Percentiles rank a stretch among this genome's conserved stretches.
phyloP scores from a whole-genome alignment of 2,329 filamentous ascomycete species.

The Aspergillus cejpii region DNA sequence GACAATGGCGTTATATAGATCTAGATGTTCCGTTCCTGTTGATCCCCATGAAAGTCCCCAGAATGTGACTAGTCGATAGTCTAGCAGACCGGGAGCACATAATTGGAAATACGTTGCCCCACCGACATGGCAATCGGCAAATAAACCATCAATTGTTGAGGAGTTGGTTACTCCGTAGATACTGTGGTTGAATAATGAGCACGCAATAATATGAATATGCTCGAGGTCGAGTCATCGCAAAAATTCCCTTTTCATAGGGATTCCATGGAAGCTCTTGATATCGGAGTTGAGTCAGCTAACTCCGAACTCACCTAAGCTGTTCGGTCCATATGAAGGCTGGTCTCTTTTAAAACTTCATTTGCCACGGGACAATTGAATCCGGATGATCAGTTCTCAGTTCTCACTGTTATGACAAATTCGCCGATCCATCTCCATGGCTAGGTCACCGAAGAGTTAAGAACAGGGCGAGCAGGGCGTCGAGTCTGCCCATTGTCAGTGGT shows the following conservation, averaged over 20 bases:
- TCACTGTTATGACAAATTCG: conserved; percentile 28
- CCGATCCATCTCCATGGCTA: conserved; percentile 31
- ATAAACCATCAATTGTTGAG: conserved; percentile 1
- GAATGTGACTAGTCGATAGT: conserved; percentile 1
- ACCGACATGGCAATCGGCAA: conserved; percentile 21
- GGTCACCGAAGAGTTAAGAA: no score
- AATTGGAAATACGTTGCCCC: conserved; percentile 31
- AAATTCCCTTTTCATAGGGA: no score
- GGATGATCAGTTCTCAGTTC: conserved; percentile 20
- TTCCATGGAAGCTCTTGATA: no score
- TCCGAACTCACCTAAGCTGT: background rate
- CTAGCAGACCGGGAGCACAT: conserved; percentile 28
- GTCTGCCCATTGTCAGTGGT: conserved; percentile 5
- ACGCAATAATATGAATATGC: background rate
- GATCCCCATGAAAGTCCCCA: background rate
- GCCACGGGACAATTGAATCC: conserved; percentile 34
- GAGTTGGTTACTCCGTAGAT: no score
- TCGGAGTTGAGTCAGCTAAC: background rate
- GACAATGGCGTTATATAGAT: no score
- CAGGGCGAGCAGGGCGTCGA: no score
- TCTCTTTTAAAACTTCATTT: background rate
- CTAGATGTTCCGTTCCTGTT: no score
- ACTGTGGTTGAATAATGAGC: background rate
- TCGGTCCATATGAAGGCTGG: no score
- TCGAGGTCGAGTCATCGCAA: background rate